Base-by-base conservation (phyloP, 345 rosid genomes). In the Eutrema japonicum region DNA sequence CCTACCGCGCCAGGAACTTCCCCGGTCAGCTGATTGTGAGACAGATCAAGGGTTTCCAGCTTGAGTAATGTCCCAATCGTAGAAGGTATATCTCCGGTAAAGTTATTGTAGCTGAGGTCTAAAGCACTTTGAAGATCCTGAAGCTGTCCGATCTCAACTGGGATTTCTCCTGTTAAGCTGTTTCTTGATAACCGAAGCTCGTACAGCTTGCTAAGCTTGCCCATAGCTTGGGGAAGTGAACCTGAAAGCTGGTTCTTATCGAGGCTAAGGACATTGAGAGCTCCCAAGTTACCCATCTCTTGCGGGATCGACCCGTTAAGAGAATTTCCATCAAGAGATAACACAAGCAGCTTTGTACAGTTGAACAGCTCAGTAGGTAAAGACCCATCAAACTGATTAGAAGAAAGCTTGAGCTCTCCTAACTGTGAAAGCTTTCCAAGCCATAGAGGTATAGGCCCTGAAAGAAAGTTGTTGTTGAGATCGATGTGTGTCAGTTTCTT, bases 401-500 rank as follows among this genome's bases (percentile, higher is more conserved):
- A 83, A 46, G 94, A 89, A 64, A 95, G 89, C 87, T 86, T 87
- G 41, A 95, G 87, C 78, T 92, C 97, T 4, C 98, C 97, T 60
- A 92, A 65, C 66, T 53, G 83, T 0, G 82, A 78, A 75, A 90
- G 81, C 49, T 70, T 83, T 45, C 96, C 98, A 37, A 92, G 82
- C 98, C 96, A 90, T n/a, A 73, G 51, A 3, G 99, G 98, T 58
- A 95, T 38, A 0, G 78, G 49, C 10, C 94, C 97, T 9, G 91
- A 87, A 29, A 95, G 88, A 48, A 77, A 83, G 69, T 95, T 95
- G 77, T 92, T 82, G 63, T 92, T 85, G 47, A 95, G 89, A 82
- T 92, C 98, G 3, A 95, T 71, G 73, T 86, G 92, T n/a, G 90
- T 79, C 70, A 95, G 74, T 45, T 87, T 85, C 83, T 79, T 92